phyloP scores from a whole-genome alignment of 23 red algal species.

The Gracilaria gracilis region DNA sequence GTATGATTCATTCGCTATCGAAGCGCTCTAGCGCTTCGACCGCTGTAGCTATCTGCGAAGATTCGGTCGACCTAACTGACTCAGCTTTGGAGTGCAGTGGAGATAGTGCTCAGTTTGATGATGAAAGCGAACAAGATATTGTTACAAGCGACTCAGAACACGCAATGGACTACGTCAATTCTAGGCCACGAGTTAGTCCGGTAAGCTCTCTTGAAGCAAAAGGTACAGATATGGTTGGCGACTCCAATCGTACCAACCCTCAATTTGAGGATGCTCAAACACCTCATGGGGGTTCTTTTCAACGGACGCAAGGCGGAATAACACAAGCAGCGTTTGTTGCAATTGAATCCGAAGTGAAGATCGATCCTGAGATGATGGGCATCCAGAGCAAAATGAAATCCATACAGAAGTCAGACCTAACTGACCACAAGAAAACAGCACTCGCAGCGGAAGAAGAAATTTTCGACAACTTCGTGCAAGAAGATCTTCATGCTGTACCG shows the following conservation, averaged over 20 bases:
- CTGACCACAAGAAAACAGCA: background rate
- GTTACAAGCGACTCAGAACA: background rate
- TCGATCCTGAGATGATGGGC: background rate
- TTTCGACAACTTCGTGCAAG: slow-evolving; percentile 14
- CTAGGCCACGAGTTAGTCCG: slow-evolving; percentile 24
- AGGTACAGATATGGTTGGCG: background rate
- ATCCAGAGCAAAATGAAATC: background rate
- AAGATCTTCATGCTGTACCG: slow-evolving; percentile 16
- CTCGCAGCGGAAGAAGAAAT: slow-evolving; percentile 2
- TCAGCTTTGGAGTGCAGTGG: slow-evolving; percentile 16
- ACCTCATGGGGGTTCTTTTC: background rate
- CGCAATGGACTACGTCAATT: background rate
- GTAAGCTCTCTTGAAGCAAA: slow-evolving; percentile 46
- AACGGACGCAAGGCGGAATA: background rate
- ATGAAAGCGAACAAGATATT: slow-evolving; percentile 9
- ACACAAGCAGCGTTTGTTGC: background rate
- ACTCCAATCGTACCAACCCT: background rate
- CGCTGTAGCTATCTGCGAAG: slow-evolving; percentile 50
- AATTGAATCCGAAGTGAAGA: background rate
- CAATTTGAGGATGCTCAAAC: background rate
- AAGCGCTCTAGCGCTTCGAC: slow-evolving; percentile 55
- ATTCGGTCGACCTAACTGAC: slow-evolving; percentile 33
- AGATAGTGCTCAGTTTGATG: slow-evolving; percentile 9
- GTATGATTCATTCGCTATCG: background rate
- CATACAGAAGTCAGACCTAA: background rate